These are phyloP conservation scores for Moesziomyces sp. DNA, from an alignment of 1,284 basidiomycete genomes.

Conservation along the genomic window DNA sequence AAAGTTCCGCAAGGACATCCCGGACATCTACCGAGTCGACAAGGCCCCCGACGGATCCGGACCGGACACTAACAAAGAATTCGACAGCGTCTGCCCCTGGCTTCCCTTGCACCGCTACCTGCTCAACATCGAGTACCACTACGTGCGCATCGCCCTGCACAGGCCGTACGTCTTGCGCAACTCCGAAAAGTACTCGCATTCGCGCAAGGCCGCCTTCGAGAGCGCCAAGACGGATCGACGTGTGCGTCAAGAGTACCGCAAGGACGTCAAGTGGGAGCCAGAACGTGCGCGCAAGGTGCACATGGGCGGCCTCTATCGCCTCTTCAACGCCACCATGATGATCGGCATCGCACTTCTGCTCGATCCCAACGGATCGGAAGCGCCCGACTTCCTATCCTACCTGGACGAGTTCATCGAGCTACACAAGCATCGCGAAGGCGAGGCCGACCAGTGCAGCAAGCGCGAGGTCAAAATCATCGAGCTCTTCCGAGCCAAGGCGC, in stretches of 20 bases:
- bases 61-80: conserved; percentile 49
- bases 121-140: conserved; percentile 63
- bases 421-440: conserved; percentile 49
- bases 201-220: conserved; percentile 57
- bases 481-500: conserved; percentile 60
- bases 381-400: conserved; percentile 47
- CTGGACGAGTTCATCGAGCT: conserved; percentile 64
- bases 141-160: conserved; percentile 62
- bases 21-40: conserved; percentile 80
- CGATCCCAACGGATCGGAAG: conserved; percentile 52
- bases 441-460: conserved; percentile 60
- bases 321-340: conserved; percentile 62
- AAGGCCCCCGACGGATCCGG: conserved; percentile 71
- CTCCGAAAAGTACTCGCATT: conserved; percentile 57
- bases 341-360: conserved; percentile 63
- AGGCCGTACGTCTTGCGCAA: conserved; percentile 60
- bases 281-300: conserved; percentile 54
- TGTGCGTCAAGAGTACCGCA: conserved; percentile 57
- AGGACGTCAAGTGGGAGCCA: conserved; percentile 58
- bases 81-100: conserved; percentile 58
- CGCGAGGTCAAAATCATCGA: conserved; percentile 64
- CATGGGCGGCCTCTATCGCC: conserved; percentile 63
- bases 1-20: conserved; percentile 82
- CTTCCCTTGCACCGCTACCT: conserved; percentile 61
- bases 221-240: conserved; percentile 56